Evolutionary conservation across 305 asterid genomes (phyloP), one percentile per base, ranked within the genome.

Genomic region (Fraxinus greggii): DNA sequence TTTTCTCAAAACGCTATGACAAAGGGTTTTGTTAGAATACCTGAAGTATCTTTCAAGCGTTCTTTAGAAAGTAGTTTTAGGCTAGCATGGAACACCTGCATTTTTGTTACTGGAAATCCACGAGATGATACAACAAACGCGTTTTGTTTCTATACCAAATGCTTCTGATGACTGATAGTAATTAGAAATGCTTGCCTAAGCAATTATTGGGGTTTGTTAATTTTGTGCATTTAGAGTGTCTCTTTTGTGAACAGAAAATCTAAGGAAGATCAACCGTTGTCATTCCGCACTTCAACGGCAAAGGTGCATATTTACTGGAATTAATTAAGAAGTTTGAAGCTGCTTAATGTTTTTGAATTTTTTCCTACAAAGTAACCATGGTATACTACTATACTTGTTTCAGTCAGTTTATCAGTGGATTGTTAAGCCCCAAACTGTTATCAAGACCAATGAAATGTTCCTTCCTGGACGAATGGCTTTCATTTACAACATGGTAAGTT

Each of bases 401-500:
- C 95, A 96, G 99, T 94, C 97, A 33, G 91, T 96, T 81, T 92
- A 94, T 86, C 93, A 94, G 80, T 96, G 97, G 93, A 96, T 92
- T 76, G 97, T 96, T 89, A 94, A 94, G 88, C 99, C 99, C 77
- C 98, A 92, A 88, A 87, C 98, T 74, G 88, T 80, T 75, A 76
- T 87, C 85, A 96, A 96, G 89, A 94, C 98, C 83, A 96, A 96
- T 84, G 99, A 96, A 87, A 90, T 96, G 98, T 96, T 96, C 86
- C 98, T 94, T 85, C 99, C 99, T 85, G 99, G 99, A 81, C 90
- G 99, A 84, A 94, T 96, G 98, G 88, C 98, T 81, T 94, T 96
- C 81, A 88, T 96, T 84, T 96, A 84, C 86, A 90, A 89, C 91
- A 93, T 93, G 98, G 99, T 96, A 84, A 83, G 87, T 56, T 28